Base-by-base conservation (phyloP, 2,329 filamentous ascomycete species). In the Colletotrichum sp. region DNA sequence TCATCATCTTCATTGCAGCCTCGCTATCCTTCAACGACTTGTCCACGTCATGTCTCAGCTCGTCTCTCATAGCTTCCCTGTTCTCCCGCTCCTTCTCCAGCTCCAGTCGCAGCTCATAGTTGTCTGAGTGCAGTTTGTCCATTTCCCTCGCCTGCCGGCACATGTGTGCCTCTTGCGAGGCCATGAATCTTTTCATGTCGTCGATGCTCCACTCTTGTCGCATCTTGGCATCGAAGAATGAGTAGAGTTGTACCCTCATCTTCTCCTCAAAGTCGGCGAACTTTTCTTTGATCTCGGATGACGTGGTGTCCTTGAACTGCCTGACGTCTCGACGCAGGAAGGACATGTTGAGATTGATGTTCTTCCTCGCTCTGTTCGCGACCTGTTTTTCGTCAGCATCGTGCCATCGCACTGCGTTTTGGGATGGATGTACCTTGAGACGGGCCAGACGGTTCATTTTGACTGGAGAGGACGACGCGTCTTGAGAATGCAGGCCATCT, bases 311-410 rank as follows among this genome's bases (percentile, higher is more conserved):
- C 39, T n/a, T n/a, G 39, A n/a, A 44, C 18, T 44, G 9, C 18
- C 39, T 10, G 0, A 44, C 18, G 5, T 44, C 39, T 0, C 18
- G 18, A 0, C 39, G 39, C 0, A 44, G 2, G 39, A 0, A 44
- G 1, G 39, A n/a, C 2, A 44, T 3, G 39, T 0, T n/a, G 39
- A 44, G 39, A 2, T 44, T 12, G 18, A 0, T n/a, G 39, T 44
- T n/a, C 18, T 44, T 44, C 1, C 5, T n/a, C 0, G 39, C 39
- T n/a, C 39, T n/a, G 1, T 44, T 44, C 18, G 18, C 18, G 18
- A 44, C 18, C 18, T 44, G 1, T 0, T 10, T n/a, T 3, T n/a
- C 9, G 16, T n/a, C 39, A 44, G 39, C 16, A 4, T 44, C 39
- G 3, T 4, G 39, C 5, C 5, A 10, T 44, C 16, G 32, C 32